Conservation (phyloP, 2,329 filamentous ascomycete species). For the Cryphonectria nitschkei region DNA sequence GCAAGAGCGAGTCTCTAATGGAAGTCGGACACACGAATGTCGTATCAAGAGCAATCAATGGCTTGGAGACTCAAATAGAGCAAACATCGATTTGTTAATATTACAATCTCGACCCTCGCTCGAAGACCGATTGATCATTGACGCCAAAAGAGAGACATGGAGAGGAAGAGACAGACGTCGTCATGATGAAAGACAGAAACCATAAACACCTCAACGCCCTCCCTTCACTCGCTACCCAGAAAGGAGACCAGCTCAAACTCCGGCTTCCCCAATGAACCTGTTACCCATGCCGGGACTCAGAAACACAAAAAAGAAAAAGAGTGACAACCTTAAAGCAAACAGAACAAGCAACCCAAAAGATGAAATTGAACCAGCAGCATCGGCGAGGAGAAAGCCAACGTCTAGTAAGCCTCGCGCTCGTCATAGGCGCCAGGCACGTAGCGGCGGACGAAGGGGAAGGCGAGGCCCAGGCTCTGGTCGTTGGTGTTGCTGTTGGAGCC, state of each 20-base stretch:
- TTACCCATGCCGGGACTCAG: neutral
- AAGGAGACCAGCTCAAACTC: neutral
- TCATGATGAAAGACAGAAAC: neutral
- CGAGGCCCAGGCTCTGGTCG: neutral
- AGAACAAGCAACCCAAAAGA: neutral
- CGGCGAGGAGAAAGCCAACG: neutral
- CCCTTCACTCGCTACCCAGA: neutral
- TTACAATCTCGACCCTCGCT: neutral
- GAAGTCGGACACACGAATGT: neutral
- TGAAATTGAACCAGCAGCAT: neutral
- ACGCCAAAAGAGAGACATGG: neutral
- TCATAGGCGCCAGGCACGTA: slow-evolving; percentile 15
- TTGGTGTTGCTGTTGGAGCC: slow-evolving; percentile 2
- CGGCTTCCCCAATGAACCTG: neutral
- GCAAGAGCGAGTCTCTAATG: neutral
- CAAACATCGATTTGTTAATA: neutral
- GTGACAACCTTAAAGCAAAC: no score
- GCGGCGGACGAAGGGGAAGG: slow-evolving; percentile 7
- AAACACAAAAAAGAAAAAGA: neutral
- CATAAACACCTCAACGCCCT: neutral
- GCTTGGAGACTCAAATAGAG: neutral
- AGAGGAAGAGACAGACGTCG: neutral
- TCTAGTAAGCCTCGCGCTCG: neutral
- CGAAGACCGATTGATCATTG: neutral
- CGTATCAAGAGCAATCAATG: neutral